Evolutionary conservation across 2,329 filamentous ascomycete genomes (phyloP).

Genomic region (Colletotrichum viniferum): DNA sequence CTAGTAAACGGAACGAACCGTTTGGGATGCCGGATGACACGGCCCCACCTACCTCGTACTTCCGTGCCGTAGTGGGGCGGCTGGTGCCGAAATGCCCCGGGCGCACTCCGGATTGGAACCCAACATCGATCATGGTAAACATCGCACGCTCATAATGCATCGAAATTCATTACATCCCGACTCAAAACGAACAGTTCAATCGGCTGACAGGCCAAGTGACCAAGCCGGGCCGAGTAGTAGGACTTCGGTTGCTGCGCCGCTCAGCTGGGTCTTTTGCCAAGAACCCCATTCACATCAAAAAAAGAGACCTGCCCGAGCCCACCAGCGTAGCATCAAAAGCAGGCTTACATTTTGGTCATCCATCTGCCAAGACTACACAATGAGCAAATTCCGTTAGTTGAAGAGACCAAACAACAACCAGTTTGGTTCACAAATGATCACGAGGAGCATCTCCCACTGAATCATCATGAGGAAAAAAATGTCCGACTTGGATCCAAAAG

Average conservation of each 20-base stretch:
- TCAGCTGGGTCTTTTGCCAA: background rate
- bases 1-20: background rate
- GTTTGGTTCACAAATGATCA: background rate
- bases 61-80: background rate
- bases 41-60: background rate
- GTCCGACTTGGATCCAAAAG: background rate
- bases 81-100: background rate
- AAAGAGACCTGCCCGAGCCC: background rate
- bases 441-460: background rate
- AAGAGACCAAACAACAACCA: background rate
- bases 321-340: background rate
- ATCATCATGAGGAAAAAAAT: background rate
- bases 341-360: background rate
- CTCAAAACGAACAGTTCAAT: background rate
- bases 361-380: background rate
- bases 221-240: background rate
- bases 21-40: background rate
- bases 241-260: background rate
- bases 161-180: background rate
- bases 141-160: background rate
- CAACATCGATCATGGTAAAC: background rate
- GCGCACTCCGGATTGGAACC: background rate
- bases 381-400: accelerated
- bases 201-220: background rate
- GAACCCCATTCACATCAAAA: background rate